Evolutionary conservation across 2,329 filamentous ascomycete species (phyloP), one percentile per base, ranked within the genome.

Genomic region (Alternaria infectoria): DNA sequence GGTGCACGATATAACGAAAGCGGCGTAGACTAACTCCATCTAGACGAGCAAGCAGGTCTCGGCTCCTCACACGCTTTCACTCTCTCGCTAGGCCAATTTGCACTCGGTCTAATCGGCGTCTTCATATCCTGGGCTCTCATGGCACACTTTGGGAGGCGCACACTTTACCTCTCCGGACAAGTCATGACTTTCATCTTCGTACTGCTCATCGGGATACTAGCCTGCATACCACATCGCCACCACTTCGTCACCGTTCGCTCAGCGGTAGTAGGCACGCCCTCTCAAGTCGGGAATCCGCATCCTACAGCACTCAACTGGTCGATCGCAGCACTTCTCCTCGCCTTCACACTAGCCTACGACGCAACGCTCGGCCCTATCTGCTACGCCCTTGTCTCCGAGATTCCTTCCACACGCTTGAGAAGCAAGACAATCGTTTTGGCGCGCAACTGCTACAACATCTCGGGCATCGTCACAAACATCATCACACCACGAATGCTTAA

Each of bases 351-450:
- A 0, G 54, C 62, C 2, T 69, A 69, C 46, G 62, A 67, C 6
- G 64, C 61, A 46, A 51, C 67, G 0, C 46, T 73, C 5, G 72
- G 72, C 1, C 69, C 72, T 0, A 87, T 83, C 85, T 3, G 73
- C 79, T 9, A 86, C 81, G 94, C 92, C 0, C 86, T 97, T 9
- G 93, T 96, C 6, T 87, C 91, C 0, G 93, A 97, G 77, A 81
- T 97, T 19, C 93, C 92, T 0, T 93, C 92, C 0, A 88, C 91
- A 5, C 87, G 93, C 3, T 84, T 97, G 25, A 91, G 93, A 74
- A 92, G 94, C 81, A 97, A 97, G 83, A 96, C 93, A 0, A 90
- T 96, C 28, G 93, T 94, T 0, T 85, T 96, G 3, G 92, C 91
- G 1, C 89, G 93, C 51, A 90, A 91, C 66, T 82, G 92, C n/a